Base-by-base conservation (phyloP, 2,329 filamentous ascomycete genomes). In the Aureobasidium sp. region DNA sequence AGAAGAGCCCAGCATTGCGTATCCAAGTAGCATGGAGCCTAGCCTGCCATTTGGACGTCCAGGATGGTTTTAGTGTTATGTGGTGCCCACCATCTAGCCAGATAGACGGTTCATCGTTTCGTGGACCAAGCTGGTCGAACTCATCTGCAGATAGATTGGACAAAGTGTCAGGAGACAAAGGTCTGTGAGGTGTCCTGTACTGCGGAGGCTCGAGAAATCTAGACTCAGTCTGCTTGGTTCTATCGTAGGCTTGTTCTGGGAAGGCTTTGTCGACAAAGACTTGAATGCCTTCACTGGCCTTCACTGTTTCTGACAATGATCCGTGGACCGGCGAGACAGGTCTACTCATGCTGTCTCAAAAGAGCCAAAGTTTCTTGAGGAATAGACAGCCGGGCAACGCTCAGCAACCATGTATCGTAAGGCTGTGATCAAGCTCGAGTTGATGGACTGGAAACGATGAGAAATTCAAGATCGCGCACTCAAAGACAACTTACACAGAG, bases 1-100 rank as follows among this genome's bases (percentile, higher is more conserved):
- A 78, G 27, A 88, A 77, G 25, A 92, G 81, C 2, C 89, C 89
- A 66, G 87, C 86, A 69, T 94, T 91, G 59, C 78, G 76, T 5
- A 74, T 65, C 87, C 87, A 91, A 65, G 84, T 78, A 15, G 69
- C 66, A 16, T 63, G 30, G 27, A 69, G 63, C 47, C 65, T 69
- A 34, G 62, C 67, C 48, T 65, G 67, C 69, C 70, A 69, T 63
- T 70, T 71, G 52, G 62, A 69, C 55, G 69, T 42, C 57, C 32
- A 50, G 25, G 57, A 41, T 13, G 57, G 15, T 21, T 16, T 42
- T 1, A 42, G 44, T 34, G n/a, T 10, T 16, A 37, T 37, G 34
- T 59, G 54, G 21, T 59, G 54, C 3, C 42, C 54, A 11, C 54
- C 54, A 59, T 59, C 42, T 44, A 48, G 15, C 54, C 54, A 59